Evolutionary conservation across 2,329 filamentous ascomycete species (phyloP), one percentile per base, ranked within the genome.

Genomic region (Apiospora koreana): DNA sequence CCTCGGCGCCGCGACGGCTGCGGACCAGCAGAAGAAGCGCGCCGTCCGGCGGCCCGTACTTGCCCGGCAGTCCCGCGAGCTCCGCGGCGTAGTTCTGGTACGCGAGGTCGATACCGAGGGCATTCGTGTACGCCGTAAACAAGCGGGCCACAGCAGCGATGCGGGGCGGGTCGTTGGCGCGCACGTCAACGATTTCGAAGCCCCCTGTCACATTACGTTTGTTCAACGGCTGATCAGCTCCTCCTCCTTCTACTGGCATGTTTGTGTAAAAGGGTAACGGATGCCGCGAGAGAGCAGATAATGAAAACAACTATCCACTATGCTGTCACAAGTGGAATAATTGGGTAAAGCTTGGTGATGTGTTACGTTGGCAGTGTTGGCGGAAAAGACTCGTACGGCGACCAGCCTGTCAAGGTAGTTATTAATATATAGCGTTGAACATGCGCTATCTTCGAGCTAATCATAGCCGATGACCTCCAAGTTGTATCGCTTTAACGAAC

Each of bases 61-160:
- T 65, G 12, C 64, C 64, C 64, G 64, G 64, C 42, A 65, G 42
- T 1, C 38, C 25, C n/a, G 64, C 64, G n/a, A 65, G 25, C 23
- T 65, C 64, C n/a, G 42, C 38, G 4, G 38, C 42, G 64, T 65
- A 65, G 38, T 43, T 38, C 38, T 65, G 64, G 64, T 42, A 65
- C n/a, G 64, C n/a, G 38, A 65, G 64, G 38, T 65, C 64, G 42
- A 65, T 65, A 10, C 64, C 38, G 38, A 65, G 64, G 16, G 38
- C 23, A 6, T 65, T 18, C 38, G 64, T 65, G 64, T 65, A 65
- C n/a, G 64, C 42, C n/a, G n/a, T 23, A n/a, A 65, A 65, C 38
- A 65, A n/a, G 38, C 42, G 38, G n/a, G 64, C 64, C 42, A 65
- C 64, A 12, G 64, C 38, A n/a, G 38, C 38, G 23, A 65, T 16